phyloP scores from a whole-genome alignment of 805 yeast species.

The Kodamaea hsintzibuensis region DNA sequence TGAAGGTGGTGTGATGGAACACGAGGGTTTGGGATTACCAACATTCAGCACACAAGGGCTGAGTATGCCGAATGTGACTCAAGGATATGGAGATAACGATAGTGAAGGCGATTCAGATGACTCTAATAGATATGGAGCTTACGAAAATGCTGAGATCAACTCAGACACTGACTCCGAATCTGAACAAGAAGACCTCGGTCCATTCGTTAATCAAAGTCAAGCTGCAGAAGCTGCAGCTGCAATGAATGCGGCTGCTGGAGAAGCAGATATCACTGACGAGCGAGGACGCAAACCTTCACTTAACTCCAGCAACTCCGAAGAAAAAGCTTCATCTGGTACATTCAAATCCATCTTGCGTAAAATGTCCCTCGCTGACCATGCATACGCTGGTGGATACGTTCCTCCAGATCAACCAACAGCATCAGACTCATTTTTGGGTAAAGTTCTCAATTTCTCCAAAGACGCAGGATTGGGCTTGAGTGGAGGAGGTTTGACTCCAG shows the following conservation, averaged over 20 bases:
- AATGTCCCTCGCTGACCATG: conserved; percentile 36
- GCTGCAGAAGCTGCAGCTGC: conserved; percentile 1
- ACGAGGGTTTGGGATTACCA: conserved; percentile 18
- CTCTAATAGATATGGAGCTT: conserved; percentile 8
- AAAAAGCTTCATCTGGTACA: conserved; percentile 1
- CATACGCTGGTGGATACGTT: conserved; percentile 21
- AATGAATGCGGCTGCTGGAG: background rate
- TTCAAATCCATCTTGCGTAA: conserved; percentile 34
- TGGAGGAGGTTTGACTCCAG: conserved; percentile 46
- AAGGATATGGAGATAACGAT: conserved; percentile 10
- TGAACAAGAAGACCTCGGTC: background rate
- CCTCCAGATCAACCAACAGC: conserved; percentile 20
- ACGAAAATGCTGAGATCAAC: background rate
- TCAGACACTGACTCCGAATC: conserved; percentile 3
- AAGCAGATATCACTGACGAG: conserved; percentile 7
- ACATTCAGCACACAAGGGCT: conserved; percentile 15
- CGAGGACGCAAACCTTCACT: background rate
- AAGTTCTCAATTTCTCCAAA: conserved; percentile 28
- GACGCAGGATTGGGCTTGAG: conserved; percentile 29
- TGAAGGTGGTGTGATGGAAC: background rate
- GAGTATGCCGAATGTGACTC: conserved; percentile 1
- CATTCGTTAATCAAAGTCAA: background rate
- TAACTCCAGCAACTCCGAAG: conserved; percentile 1
- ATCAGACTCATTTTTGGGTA: conserved; percentile 42
- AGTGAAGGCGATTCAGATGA: conserved; percentile 15